Conservation (phyloP, 2,329 filamentous ascomycete genomes). For the Curvularia eragrostidis region DNA sequence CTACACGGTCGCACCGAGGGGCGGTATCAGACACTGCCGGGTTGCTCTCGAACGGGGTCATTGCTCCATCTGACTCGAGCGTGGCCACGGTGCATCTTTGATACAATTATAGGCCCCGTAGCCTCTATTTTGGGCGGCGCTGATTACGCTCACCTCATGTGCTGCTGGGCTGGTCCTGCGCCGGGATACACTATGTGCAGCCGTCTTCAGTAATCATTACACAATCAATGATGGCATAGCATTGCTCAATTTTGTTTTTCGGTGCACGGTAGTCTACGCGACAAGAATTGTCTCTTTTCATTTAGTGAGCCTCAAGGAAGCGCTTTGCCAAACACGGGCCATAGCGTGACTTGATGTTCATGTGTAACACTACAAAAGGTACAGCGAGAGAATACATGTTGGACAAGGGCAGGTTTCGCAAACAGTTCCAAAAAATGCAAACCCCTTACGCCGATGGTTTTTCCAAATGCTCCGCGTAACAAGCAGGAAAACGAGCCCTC, state of each 20-base stretch:
- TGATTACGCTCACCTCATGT: not conserved
- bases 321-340: not conserved
- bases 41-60: conserved; percentile 1
- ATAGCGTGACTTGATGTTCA: conserved; percentile 7
- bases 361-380: conserved; percentile 11
- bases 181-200: not conserved
- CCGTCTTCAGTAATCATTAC: not conserved
- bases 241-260: not conserved
- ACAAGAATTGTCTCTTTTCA: conserved; percentile 4
- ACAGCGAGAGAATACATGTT: conserved; percentile 21
- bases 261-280: not conserved
- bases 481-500: conserved; percentile 14
- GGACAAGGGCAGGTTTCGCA: conserved; percentile 9
- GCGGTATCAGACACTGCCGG: conserved; percentile 7
- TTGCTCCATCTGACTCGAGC: conserved; percentile 4
- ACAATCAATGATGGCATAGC: not conserved
- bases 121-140: not conserved
- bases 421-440: conserved; percentile 17
- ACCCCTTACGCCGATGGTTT: conserved; percentile 22
- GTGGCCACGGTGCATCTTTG: not conserved
- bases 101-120: not conserved
- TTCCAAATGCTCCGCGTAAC: conserved; percentile 15
- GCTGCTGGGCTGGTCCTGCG: not conserved
- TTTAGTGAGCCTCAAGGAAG: conserved; percentile 3
- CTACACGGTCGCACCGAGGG: conserved; percentile 1